Evolutionary conservation across 768 basidiomycete genomes (phyloP), one percentile per base, ranked within the genome.

Genomic region (Trametopsis cervina): DNA sequence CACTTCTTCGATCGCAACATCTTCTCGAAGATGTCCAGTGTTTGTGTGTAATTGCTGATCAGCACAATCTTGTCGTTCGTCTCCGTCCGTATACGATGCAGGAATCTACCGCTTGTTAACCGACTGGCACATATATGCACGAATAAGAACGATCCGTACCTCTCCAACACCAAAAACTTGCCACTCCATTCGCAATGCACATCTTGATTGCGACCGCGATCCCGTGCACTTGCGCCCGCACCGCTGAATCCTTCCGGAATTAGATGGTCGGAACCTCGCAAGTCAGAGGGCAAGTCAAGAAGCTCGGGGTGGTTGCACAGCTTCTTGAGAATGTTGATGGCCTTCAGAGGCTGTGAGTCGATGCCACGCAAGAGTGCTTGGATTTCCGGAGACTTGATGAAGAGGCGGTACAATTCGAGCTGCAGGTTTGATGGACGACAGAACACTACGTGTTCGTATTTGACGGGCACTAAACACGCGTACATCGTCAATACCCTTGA

Each of bases 371-470:
- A 76, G 1, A 96, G 69, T 12, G 89, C 86, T 60, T 89, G 89
- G 57, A 95, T 95, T 60, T 91, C 91, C 5, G 91, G 90, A 1
- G 92, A 95, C 2, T 83, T 84, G 52, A 95, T 94, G 61, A 97
- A 97, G 24, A 89, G 74, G 41, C 83, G 82, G 61, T 97, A 97
- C 2, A 97, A 70, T 5, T 87, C 71, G 12, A 89, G 68, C 57
- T 97, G 93, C 56, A 96, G 82, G 13, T 83, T 73, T 2, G 89
- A 91, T 3, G 89, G 76, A 36, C 79, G 75, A 63, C 93, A 97
- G 66, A 96, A 97, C 0, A 97, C 93, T 52, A 97, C 88, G 51
- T 97, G 92, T 63, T 98, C 96, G 68, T 98, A 98, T 65, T 99
- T 99, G 68, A 99, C 91, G 7, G 96, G 96, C 23, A 99, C 95